These are phyloP conservation scores for Phytophthora citrophthora DNA, from an alignment of 352 stramenopile species.

Conservation along the genomic window DNA sequence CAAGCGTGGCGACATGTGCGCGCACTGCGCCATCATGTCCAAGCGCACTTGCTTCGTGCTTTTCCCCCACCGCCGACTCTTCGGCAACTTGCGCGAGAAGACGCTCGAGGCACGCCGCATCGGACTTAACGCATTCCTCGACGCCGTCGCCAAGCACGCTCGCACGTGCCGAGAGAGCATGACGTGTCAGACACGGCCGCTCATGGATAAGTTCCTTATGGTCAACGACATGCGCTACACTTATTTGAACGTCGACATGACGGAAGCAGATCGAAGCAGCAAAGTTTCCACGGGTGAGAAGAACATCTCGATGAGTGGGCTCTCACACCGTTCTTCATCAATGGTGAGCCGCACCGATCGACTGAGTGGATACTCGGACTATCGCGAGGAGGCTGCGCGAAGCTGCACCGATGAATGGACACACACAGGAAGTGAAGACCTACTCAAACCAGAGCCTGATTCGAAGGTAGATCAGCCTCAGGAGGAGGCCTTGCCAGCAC, in stretches of 20 bases:
- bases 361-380: constrained; percentile 42
- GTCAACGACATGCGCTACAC: constrained; percentile 91
- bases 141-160: constrained; percentile 77
- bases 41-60: constrained; percentile 85
- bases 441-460: constrained; percentile 24
- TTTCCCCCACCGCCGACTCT: constrained; percentile 78
- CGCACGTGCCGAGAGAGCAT: constrained; percentile 75
- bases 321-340: constrained; percentile 28
- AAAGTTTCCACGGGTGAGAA: constrained; percentile 47
- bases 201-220: constrained; percentile 91
- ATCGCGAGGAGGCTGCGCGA: constrained; percentile 37
- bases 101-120: constrained; percentile 78
- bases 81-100: constrained; percentile 74
- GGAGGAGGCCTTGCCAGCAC: constrained; percentile 7
- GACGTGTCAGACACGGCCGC: constrained; percentile 69
- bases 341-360: constrained; percentile 43
- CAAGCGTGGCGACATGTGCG: constrained; percentile 75
- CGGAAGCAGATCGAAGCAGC: constrained; percentile 52
- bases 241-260: constrained; percentile 87
- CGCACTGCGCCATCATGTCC: constrained; percentile 77
- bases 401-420: constrained; percentile 41
- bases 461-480: constrained; percentile 40
- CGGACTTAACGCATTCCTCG: constrained; percentile 79
- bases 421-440: constrained; percentile 17
- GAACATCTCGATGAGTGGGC: constrained; percentile 24